Percentiles rank a stretch among this genome's conserved stretches.
These are phyloP conservation scores for Pterocarpus macrocarpus DNA, from an alignment of 306 rosid genomes.

Conservation along the genomic window DNA sequence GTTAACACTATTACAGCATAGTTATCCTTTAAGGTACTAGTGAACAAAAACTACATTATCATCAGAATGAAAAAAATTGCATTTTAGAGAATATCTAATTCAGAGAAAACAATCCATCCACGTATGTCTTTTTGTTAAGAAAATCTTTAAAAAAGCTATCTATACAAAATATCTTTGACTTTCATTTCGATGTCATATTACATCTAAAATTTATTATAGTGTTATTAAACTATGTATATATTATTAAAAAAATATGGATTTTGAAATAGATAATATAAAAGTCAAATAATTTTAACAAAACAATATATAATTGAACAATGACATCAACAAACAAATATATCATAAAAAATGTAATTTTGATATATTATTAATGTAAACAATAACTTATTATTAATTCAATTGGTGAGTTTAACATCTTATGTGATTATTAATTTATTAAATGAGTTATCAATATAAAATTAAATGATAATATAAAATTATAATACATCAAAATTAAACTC, in stretches of 20 bases:
- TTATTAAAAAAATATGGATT: not conserved
- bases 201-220: not conserved
- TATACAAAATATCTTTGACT: not conserved
- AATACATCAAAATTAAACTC: too few relatives aligned
- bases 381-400: too few relatives aligned
- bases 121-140: not conserved
- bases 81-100: conserved; percentile 9
- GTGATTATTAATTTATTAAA: too few relatives aligned
- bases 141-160: conserved; percentile 1
- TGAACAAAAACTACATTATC: not conserved
- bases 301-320: too few relatives aligned
- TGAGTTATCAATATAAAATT: too few relatives aligned
- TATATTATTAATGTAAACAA: too few relatives aligned
- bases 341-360: too few relatives aligned
- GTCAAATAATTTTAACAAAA: too few relatives aligned
- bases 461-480: too few relatives aligned
- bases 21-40: not conserved
- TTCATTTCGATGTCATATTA: not conserved
- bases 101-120: not conserved
- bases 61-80: not conserved
- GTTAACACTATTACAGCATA: not conserved
- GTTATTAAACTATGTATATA: too few relatives aligned
- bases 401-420: too few relatives aligned
- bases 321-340: too few relatives aligned
- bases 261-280: not conserved